Percentiles rank a stretch among this genome's conserved stretches.
Conservation (phyloP, 768 basidiomycete genomes). For the Mycena galopus region DNA sequence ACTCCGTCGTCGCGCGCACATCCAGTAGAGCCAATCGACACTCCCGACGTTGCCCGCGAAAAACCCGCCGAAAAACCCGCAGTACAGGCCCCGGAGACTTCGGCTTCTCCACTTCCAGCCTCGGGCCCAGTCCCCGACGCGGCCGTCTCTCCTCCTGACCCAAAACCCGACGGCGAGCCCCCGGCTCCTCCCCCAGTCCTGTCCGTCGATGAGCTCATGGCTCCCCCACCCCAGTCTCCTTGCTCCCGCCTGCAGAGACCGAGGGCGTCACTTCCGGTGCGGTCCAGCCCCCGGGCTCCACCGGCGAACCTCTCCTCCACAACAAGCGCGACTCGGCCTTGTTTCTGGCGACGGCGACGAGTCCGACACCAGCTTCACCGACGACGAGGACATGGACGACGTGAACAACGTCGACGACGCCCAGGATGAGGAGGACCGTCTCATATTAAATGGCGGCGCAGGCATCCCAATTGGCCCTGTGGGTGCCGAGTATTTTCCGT, state of each 20-base stretch:
- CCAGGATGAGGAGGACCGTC: slow-evolving; percentile 83
- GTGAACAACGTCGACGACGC: slow-evolving; percentile 58
- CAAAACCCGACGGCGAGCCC: slow-evolving; percentile 18
- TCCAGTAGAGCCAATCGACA: slow-evolving; percentile 28
- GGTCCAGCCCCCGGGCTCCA: slow-evolving; percentile 92
- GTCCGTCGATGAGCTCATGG: slow-evolving; percentile 35
- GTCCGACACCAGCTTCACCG: slow-evolving; percentile 60
- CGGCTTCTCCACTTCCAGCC: not conserved
- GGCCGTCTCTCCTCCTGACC: not conserved
- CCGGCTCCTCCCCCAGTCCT: slow-evolving; percentile 13
- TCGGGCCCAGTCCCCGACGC: not conserved
- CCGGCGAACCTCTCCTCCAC: slow-evolving; percentile 56
- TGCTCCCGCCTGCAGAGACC: slow-evolving; percentile 66
- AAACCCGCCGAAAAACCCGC: slow-evolving; percentile 33
- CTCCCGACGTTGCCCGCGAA: slow-evolving; percentile 5
- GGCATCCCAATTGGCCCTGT: slow-evolving; percentile 87
- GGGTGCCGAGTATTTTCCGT: slow-evolving; percentile 51
- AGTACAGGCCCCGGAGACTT: slow-evolving; percentile 11
- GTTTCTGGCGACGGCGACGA: slow-evolving; percentile 27
- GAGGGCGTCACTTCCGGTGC: slow-evolving; percentile 91
- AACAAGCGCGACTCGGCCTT: slow-evolving; percentile 53
- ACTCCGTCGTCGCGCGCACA: slow-evolving; percentile 28
- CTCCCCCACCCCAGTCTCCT: slow-evolving; percentile 36
- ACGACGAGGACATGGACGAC: slow-evolving; percentile 65
- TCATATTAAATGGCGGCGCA: slow-evolving; percentile 82